Percentiles rank a stretch among this genome's conserved stretches.
These are phyloP conservation scores for Sclerotinia spermophila DNA, from an alignment of 2,329 filamentous ascomycete species.

Conservation along the genomic window DNA sequence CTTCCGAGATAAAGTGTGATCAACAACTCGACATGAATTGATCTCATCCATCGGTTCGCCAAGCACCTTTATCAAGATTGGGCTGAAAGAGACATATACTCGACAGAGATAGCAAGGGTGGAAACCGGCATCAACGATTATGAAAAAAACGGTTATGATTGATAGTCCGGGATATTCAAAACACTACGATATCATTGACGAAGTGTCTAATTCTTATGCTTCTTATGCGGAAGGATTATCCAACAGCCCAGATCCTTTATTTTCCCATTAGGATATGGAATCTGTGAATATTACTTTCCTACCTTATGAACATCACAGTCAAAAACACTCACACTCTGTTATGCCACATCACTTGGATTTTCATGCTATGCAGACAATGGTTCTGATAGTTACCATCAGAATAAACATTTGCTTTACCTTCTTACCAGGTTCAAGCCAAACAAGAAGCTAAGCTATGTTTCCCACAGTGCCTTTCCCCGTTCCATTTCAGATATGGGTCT, in stretches of 20 bases:
- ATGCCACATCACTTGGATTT: background rate
- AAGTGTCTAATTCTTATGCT: background rate
- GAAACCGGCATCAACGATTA: background rate
- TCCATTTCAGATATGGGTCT: background rate
- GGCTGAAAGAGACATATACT: background rate
- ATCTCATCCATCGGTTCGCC: background rate
- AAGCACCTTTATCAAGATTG: background rate
- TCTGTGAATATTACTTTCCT: background rate
- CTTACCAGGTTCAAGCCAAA: too few relatives aligned
- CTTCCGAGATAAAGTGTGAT: background rate
- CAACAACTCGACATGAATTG: background rate
- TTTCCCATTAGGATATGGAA: background rate
- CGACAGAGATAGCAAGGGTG: background rate
- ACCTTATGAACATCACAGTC: background rate
- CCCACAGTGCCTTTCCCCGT: background rate
- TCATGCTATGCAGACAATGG: too few relatives aligned
- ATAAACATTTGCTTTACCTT: background rate
- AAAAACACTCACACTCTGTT: background rate
- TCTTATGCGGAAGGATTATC: background rate
- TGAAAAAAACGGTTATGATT: slow-evolving; percentile 3
- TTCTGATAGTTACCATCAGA: background rate
- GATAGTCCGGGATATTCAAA: background rate
- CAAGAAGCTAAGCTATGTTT: background rate
- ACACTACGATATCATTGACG: background rate
- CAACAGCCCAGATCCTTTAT: background rate